Conservation (phyloP, 768 basidiomycete species). For the Mycena olivaceomarginata region DNA sequence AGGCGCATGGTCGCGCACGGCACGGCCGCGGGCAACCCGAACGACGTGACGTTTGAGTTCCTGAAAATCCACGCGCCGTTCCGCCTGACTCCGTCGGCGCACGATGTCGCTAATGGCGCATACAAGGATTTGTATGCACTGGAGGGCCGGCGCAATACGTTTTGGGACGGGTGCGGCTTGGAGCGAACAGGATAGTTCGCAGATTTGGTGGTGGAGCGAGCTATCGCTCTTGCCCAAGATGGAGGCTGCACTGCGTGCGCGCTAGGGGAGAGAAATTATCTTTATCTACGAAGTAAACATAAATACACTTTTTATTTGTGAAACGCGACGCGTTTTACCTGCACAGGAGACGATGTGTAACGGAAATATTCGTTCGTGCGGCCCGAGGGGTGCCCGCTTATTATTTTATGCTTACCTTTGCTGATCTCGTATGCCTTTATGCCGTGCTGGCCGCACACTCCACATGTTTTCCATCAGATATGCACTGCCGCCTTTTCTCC, state of each 20-base stretch:
- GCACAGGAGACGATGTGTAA: too few relatives aligned
- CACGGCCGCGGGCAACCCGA: neutral
- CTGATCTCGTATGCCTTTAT: too few relatives aligned
- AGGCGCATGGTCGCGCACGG: constrained; percentile 14
- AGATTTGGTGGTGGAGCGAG: constrained; percentile 29
- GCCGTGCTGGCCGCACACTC: too few relatives aligned
- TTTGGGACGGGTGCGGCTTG: constrained; percentile 27
- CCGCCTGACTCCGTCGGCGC: neutral
- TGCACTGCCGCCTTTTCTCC: too few relatives aligned
- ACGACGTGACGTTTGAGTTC: constrained; percentile 19
- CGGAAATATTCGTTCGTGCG: too few relatives aligned
- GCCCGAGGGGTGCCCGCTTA: too few relatives aligned
- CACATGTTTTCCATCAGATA: too few relatives aligned
- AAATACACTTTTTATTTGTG: too few relatives aligned
- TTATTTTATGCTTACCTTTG: too few relatives aligned
- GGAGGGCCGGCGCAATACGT: constrained; percentile 26
- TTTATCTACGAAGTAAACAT: too few relatives aligned
- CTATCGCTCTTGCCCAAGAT: constrained; percentile 29
- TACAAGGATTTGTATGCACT: constrained; percentile 32
- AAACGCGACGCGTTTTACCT: too few relatives aligned
- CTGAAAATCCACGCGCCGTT: constrained; percentile 27
- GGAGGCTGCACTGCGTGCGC: constrained; percentile 6
- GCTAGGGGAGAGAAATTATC: too few relatives aligned
- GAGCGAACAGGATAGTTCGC: constrained; percentile 22
- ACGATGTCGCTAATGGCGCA: constrained; percentile 5